Conservation (phyloP, 2,329 filamentous ascomycete species). For the Alternaria alternata region DNA sequence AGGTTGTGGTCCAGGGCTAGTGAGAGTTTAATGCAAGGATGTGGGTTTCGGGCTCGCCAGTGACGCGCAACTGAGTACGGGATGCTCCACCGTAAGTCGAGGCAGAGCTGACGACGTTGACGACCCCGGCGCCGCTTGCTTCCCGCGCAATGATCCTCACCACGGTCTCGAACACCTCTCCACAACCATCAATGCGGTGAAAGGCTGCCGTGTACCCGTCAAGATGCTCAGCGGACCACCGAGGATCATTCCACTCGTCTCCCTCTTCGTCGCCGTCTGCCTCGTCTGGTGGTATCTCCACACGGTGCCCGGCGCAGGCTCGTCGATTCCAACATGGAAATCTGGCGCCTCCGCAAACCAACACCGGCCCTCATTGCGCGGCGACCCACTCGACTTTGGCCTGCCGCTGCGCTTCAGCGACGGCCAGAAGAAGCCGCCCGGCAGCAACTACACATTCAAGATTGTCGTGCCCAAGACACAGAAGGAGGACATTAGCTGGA, state of each 20-base stretch:
- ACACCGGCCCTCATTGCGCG: slow-evolving; percentile 25
- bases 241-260: slow-evolving; percentile 41
- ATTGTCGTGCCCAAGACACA: slow-evolving; percentile 49
- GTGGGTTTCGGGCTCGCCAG: neutral
- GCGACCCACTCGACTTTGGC: slow-evolving; percentile 48
- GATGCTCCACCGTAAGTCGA: slow-evolving; percentile 9
- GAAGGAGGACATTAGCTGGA: slow-evolving; percentile 50
- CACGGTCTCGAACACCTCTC: neutral
- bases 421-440: slow-evolving; percentile 40
- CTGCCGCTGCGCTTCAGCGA: slow-evolving; percentile 45
- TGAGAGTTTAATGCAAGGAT: neutral
- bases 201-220: slow-evolving; percentile 11
- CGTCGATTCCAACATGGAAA: slow-evolving; percentile 26
- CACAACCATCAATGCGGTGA: slow-evolving; percentile 12
- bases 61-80: slow-evolving; percentile 7
- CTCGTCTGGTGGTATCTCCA: slow-evolving; percentile 45
- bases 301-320: slow-evolving; percentile 17
- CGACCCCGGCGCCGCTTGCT: slow-evolving; percentile 2
- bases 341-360: slow-evolving; percentile 11
- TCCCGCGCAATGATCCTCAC: slow-evolving; percentile 7
- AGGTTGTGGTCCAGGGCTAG: slow-evolving; percentile 3
- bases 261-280: slow-evolving; percentile 34
- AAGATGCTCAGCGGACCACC: slow-evolving; percentile 50
- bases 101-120: slow-evolving; percentile 9
- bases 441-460: slow-evolving; percentile 47